Conservation (phyloP, 1,284 basidiomycete species). For the Sporisorium scitamineum region DNA sequence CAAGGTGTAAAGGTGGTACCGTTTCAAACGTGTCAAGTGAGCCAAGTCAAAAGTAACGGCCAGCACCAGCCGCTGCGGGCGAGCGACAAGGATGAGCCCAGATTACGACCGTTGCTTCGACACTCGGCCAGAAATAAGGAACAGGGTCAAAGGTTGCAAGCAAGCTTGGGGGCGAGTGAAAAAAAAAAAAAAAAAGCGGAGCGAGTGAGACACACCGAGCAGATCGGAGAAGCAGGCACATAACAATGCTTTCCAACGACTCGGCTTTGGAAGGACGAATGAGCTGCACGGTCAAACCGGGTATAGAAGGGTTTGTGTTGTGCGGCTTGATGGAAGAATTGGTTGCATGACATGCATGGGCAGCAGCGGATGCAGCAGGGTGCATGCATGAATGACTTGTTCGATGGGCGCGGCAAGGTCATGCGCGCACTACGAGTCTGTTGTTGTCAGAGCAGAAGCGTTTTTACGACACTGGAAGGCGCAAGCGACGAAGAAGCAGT, state of each 20-base stretch:
- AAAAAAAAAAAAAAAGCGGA: not conserved
- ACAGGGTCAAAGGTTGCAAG: not conserved
- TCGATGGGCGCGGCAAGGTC: conserved; percentile 8
- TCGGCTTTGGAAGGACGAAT: not conserved
- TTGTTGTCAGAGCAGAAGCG: not conserved
- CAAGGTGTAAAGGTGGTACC: not conserved
- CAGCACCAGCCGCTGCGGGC: no score
- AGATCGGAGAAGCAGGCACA: conserved; percentile 15
- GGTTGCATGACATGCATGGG: conserved; percentile 1
- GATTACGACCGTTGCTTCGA: no score
- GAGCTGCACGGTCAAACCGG: not conserved
- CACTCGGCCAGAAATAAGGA: conserved; percentile 1
- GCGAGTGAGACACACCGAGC: conserved; percentile 4
- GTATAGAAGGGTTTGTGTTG: no score
- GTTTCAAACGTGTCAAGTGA: no score
- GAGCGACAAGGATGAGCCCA: no score
- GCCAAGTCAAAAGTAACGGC: no score
- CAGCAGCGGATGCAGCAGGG: no score
- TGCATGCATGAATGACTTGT: not conserved
- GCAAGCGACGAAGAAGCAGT: not conserved
- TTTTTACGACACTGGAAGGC: not conserved
- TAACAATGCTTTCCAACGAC: not conserved
- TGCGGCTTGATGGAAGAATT: not conserved
- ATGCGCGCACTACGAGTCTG: not conserved
- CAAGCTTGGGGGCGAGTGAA: not conserved